Conservation (phyloP, 805 yeast species). For the Grigorovia jiainica region DNA sequence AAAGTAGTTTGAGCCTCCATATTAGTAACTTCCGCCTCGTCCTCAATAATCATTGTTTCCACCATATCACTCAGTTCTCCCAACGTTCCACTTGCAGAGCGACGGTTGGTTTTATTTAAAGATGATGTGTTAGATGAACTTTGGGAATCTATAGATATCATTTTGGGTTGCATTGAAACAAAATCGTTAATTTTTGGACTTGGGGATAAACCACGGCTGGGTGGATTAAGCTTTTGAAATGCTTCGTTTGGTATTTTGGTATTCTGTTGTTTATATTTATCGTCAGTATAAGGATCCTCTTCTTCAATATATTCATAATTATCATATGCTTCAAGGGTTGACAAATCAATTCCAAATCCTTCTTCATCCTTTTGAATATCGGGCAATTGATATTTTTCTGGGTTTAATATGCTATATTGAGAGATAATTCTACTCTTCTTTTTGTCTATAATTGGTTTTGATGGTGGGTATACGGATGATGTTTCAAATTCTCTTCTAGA, state of each 20-base stretch:
- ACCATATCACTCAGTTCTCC: slow-evolving; percentile 31
- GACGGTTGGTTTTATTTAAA: slow-evolving; percentile 1
- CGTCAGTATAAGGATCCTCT: slow-evolving; percentile 2
- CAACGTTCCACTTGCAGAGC: slow-evolving; percentile 14
- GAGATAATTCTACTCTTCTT: slow-evolving; percentile 5
- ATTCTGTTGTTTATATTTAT: background rate
- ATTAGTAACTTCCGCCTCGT: slow-evolving; percentile 2
- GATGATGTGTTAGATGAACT: slow-evolving; percentile 1
- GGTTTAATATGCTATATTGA: slow-evolving; percentile 9
- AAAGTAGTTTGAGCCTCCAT: slow-evolving; percentile 14
- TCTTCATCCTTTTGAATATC: slow-evolving; percentile 16
- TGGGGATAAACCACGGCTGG: background rate
- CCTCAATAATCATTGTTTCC: slow-evolving; percentile 22
- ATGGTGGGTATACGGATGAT: slow-evolving; percentile 3
- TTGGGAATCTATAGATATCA: background rate
- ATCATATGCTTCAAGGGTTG: slow-evolving; percentile 7
- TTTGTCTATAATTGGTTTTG: background rate
- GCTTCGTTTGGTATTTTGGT: background rate
- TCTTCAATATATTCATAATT: background rate
- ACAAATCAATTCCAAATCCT: slow-evolving; percentile 15
- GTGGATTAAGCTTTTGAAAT: background rate
- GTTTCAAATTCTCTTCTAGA: slow-evolving; percentile 1
- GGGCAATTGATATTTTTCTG: slow-evolving; percentile 19
- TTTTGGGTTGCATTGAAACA: background rate
- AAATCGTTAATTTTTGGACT: background rate